Conservation (phyloP, 768 basidiomycete species). For the Hysterangium stoloniferum region DNA sequence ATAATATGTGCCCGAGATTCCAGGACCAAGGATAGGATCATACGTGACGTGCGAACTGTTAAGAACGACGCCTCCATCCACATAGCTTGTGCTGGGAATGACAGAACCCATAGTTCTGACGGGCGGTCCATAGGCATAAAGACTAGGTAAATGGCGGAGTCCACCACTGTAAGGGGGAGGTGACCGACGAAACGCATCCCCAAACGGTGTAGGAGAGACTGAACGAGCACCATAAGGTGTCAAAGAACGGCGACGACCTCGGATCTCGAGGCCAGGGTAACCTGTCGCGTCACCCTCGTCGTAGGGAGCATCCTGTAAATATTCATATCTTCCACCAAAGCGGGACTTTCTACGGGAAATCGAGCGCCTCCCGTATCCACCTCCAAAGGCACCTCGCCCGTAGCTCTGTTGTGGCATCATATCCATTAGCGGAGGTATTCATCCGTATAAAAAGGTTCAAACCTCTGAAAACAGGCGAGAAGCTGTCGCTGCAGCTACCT, state of each 20-base stretch:
- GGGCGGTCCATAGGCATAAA: too few species aligned
- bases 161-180: background rate
- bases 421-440: background rate
- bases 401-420: background rate
- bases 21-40: constrained; percentile 4
- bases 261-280: too few species aligned
- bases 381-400: too few species aligned
- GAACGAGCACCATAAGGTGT: background rate
- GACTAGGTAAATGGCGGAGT: background rate
- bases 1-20: constrained; percentile 9
- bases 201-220: background rate
- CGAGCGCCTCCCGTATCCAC: too few species aligned
- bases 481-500: constrained; percentile 63
- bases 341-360: background rate
- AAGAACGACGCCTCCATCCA: too few species aligned
- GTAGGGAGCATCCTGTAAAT: background rate
- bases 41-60: background rate
- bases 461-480: constrained; percentile 52
- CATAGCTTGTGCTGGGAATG: too few species aligned
- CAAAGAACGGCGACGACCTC: background rate
- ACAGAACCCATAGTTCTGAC: too few species aligned
- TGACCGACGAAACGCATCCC: background rate
- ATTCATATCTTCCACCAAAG: background rate
- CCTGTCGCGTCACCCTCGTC: too few species aligned
- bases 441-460: background rate